phyloP scores from a whole-genome alignment of 1,139 yeast genomes.

The Sporopachydermia cereana region DNA sequence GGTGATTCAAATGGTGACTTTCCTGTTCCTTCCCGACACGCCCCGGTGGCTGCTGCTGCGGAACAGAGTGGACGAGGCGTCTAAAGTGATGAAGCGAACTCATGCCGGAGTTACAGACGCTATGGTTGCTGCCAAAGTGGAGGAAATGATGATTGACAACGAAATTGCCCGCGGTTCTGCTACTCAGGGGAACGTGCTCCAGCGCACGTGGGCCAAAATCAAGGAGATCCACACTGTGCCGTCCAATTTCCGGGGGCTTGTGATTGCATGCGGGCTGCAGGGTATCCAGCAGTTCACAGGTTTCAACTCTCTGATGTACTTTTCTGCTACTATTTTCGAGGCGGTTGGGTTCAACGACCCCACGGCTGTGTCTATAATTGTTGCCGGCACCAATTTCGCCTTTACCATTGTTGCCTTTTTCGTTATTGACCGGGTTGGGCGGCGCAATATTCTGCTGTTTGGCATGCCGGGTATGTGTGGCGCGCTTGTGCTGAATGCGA shows the following conservation, averaged over 20 bases:
- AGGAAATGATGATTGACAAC: slow-evolving; percentile 1
- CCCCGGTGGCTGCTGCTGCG: slow-evolving; percentile 79
- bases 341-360: slow-evolving; percentile 79
- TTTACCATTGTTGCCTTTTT: slow-evolving; percentile 76
- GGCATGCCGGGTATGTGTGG: slow-evolving; percentile 74
- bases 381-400: slow-evolving; percentile 86
- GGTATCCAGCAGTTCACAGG: slow-evolving; percentile 95
- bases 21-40: slow-evolving; percentile 86
- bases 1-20: slow-evolving; percentile 59
- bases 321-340: slow-evolving; percentile 80
- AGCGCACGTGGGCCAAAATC: slow-evolving; percentile 38
- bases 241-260: slow-evolving; percentile 65
- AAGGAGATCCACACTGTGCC: slow-evolving; percentile 63
- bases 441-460: slow-evolving; percentile 62
- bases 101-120: slow-evolving; percentile 46
- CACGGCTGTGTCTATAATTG: slow-evolving; percentile 84
- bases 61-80: slow-evolving; percentile 54
- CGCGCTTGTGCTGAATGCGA: slow-evolving; percentile 67
- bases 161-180: neutral
- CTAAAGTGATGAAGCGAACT: slow-evolving; percentile 46
- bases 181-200: slow-evolving; percentile 23
- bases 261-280: slow-evolving; percentile 85
- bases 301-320: slow-evolving; percentile 90
- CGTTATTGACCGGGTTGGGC: slow-evolving; percentile 75
- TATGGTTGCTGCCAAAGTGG: slow-evolving; percentile 34